Percentiles rank a stretch among this genome's conserved stretches.
These are phyloP conservation scores for Candida qinlingensis DNA, from an alignment of 805 yeast species.

Conservation along the genomic window DNA sequence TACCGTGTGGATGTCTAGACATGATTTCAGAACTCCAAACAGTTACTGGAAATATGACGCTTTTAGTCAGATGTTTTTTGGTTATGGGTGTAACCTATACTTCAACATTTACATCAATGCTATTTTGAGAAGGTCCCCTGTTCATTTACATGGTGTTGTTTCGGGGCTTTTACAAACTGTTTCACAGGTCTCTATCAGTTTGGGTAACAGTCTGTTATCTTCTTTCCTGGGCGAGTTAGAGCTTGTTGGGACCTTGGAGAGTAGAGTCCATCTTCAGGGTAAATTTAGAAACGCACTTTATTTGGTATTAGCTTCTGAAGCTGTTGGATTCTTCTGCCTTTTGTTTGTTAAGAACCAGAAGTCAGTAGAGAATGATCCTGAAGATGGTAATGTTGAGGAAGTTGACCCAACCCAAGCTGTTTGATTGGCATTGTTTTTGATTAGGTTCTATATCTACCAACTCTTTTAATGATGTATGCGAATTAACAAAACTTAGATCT, in stretches of 20 bases:
- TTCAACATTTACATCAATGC: slow-evolving; percentile 31
- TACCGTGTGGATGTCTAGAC: slow-evolving; percentile 23
- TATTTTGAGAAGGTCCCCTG: slow-evolving; percentile 30
- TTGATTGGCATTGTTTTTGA: no score
- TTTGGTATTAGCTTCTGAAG: slow-evolving; percentile 7
- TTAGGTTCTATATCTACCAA: no score
- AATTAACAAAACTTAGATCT: no score
- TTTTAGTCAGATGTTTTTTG: slow-evolving; percentile 23
- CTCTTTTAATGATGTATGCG: no score
- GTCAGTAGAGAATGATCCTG: slow-evolving; percentile 4
- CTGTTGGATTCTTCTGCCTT: slow-evolving; percentile 1
- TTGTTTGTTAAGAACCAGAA: slow-evolving; percentile 8
- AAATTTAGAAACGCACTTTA: slow-evolving; percentile 8
- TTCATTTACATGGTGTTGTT: slow-evolving; percentile 35
- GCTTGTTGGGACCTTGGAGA: not conserved
- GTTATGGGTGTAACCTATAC: slow-evolving; percentile 27
- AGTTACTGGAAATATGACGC: slow-evolving; percentile 28
- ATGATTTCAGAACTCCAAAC: slow-evolving; percentile 11
- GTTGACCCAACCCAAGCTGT: not conserved
- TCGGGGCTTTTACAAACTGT: slow-evolving; percentile 32
- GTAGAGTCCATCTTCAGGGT: slow-evolving; percentile 1
- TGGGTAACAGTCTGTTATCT: slow-evolving; percentile 26
- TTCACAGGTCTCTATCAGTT: slow-evolving; percentile 30
- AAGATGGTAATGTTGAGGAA: not conserved
- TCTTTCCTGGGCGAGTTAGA: slow-evolving; percentile 25